Evolutionary conservation across 2,329 filamentous ascomycete species (phyloP).

Genomic region (Chrysoporthe deuterocubensis): DNA sequence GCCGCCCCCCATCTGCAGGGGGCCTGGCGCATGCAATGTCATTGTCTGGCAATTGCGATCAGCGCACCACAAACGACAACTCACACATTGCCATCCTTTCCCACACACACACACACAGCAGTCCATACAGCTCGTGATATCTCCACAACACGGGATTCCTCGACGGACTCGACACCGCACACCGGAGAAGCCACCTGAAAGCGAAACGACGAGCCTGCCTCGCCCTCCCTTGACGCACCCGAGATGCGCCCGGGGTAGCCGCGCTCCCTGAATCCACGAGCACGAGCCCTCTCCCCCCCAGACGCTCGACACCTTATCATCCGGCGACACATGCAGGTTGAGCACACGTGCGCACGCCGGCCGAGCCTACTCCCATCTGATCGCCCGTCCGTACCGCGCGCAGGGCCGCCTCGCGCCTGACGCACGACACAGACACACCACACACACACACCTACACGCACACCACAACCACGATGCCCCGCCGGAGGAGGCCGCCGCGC

Average conservation of each 20-base stretch:
- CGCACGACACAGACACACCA: background rate
- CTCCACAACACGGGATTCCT: too few species aligned
- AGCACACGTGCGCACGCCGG: background rate
- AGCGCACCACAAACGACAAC: background rate
- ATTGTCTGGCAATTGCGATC: conserved; percentile 3
- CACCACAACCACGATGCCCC: conserved; percentile 48
- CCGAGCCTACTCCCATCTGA: background rate
- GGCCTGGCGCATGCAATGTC: conserved; percentile 3
- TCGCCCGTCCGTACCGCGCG: background rate
- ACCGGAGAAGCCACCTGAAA: too few species aligned
- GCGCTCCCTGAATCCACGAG: conserved; percentile 1
- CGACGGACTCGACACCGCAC: too few species aligned
- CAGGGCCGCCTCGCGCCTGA: background rate
- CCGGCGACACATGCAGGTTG: background rate
- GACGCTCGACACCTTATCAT: background rate
- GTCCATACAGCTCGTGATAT: too few species aligned
- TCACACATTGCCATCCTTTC: background rate
- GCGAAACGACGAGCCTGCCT: too few species aligned
- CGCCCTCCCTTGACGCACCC: background rate
- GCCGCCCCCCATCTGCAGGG: background rate
- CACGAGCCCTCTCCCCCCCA: background rate
- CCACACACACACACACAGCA: background rate
- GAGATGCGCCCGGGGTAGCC: conserved; percentile 21
- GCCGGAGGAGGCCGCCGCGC: conserved; percentile 61
- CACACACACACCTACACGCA: background rate